phyloP scores from a whole-genome alignment of 139 green algal species.

The Tetraselmis chui region DNA sequence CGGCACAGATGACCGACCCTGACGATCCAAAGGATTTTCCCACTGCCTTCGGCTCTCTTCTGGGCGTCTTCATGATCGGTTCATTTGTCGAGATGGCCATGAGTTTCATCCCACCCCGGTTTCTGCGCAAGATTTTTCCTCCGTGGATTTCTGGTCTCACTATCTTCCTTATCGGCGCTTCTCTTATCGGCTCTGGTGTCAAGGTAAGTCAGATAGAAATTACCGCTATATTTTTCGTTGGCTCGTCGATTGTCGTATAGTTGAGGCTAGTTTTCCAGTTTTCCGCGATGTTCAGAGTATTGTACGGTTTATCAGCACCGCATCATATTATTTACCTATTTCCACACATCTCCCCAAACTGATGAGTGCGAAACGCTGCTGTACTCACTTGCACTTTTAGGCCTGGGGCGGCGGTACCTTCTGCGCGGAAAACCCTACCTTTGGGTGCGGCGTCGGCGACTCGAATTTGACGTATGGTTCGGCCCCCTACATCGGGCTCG shows the following conservation, averaged over 20 bases:
- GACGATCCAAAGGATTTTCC: background rate
- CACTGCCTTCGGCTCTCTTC: background rate
- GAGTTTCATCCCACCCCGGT: slow-evolving; percentile 10
- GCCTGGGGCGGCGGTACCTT: slow-evolving; percentile 12
- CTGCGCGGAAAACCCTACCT: slow-evolving; percentile 5
- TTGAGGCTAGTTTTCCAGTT: too few species aligned
- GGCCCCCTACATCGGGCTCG: slow-evolving; percentile 8
- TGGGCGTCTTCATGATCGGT: background rate
- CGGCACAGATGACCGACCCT: background rate
- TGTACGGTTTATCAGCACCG: too few species aligned
- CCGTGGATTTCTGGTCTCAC: slow-evolving; percentile 8
- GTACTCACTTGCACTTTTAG: background rate
- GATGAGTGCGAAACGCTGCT: too few species aligned
- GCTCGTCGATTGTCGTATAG: too few species aligned
- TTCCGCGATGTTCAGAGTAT: too few species aligned
- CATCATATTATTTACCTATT: too few species aligned
- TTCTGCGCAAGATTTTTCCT: slow-evolving; percentile 9
- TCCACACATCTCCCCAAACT: too few species aligned
- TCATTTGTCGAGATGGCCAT: background rate
- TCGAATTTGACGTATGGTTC: background rate
- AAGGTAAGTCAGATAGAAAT: background rate
- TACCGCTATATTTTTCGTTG: background rate
- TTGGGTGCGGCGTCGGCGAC: background rate
- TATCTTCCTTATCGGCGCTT: slow-evolving; percentile 16
- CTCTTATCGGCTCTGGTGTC: slow-evolving; percentile 9